These are phyloP conservation scores for Trametes villosa DNA, from an alignment of 768 basidiomycete species.

Conservation along the genomic window DNA sequence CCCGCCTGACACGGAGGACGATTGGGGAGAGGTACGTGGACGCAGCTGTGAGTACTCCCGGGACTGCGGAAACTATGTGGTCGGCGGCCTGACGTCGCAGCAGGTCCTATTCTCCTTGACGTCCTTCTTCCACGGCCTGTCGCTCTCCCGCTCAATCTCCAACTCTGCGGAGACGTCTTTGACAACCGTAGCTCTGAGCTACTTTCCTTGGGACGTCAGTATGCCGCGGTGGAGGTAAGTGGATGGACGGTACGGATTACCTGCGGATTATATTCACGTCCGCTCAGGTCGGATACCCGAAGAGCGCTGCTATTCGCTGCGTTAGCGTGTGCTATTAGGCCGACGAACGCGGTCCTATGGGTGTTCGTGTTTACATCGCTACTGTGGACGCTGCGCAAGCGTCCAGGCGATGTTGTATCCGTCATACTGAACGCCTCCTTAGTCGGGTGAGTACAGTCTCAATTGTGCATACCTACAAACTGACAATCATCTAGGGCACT, in stretches of 20 bases:
- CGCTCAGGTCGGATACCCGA: slow-evolving; percentile 37
- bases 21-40: slow-evolving; percentile 61
- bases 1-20: slow-evolving; percentile 58
- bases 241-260: too few relatives aligned
- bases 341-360: slow-evolving; percentile 91
- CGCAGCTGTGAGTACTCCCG: slow-evolving; percentile 58
- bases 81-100: neutral
- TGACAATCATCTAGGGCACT: slow-evolving; percentile 10
- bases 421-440: slow-evolving; percentile 45
- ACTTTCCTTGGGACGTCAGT: slow-evolving; percentile 70
- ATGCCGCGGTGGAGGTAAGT: slow-evolving; percentile 26
- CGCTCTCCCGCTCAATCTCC: slow-evolving; percentile 85
- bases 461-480: neutral
- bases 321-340: slow-evolving; percentile 79
- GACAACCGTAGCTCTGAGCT: slow-evolving; percentile 73
- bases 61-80: neutral
- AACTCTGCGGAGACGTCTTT: slow-evolving; percentile 93
- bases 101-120: slow-evolving; percentile 82
- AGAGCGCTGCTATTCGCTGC: slow-evolving; percentile 64
- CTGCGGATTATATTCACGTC: slow-evolving; percentile 33
- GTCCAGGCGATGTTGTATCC: slow-evolving; percentile 33
- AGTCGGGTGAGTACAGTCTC: slow-evolving; percentile 46
- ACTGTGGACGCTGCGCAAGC: slow-evolving; percentile 54
- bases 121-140: slow-evolving; percentile 85
- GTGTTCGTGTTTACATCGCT: slow-evolving; percentile 63